Conservation (phyloP, 352 stramenopile genomes). For the Globisporangium emineosum region DNA sequence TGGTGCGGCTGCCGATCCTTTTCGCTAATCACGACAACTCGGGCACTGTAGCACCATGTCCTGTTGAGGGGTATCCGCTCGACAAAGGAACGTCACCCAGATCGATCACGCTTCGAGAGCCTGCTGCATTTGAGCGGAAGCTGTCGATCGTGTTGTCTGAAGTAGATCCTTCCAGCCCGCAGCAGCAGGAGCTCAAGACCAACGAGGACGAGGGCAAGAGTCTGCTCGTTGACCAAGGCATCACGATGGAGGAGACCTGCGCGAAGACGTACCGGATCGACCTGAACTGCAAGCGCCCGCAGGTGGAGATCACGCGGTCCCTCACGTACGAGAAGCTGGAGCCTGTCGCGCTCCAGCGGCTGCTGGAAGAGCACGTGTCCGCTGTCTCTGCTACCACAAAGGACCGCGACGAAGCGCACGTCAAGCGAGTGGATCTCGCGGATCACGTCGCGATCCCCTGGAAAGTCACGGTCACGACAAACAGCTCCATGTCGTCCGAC, state of each 20-base stretch:
- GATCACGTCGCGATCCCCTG: slow-evolving; percentile 33
- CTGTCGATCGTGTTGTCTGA: slow-evolving; percentile 37
- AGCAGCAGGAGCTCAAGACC: slow-evolving; percentile 29
- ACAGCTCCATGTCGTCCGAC: slow-evolving; percentile 45
- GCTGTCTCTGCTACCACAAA: slow-evolving; percentile 23
- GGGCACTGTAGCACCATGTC: slow-evolving; percentile 10
- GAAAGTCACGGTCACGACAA: slow-evolving; percentile 35
- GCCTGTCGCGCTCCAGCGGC: slow-evolving; percentile 8
- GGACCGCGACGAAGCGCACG: slow-evolving; percentile 10
- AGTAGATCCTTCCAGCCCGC: slow-evolving; percentile 24
- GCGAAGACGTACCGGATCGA: slow-evolving; percentile 45
- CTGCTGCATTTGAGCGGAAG: slow-evolving; percentile 27
- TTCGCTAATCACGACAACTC: background rate
- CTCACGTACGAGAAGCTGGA: slow-evolving; percentile 45
- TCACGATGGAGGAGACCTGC: slow-evolving; percentile 43
- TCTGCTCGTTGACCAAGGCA: slow-evolving; percentile 45
- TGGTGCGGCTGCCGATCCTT: slow-evolving; percentile 35
- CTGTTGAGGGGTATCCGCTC: slow-evolving; percentile 32
- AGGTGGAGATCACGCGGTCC: slow-evolving; percentile 32
- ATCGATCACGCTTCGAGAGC: slow-evolving; percentile 34
- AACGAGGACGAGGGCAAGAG: slow-evolving; percentile 43
- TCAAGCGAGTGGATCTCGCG: slow-evolving; percentile 28
- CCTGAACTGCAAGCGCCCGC: slow-evolving; percentile 25
- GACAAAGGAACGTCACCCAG: slow-evolving; percentile 28
- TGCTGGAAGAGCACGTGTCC: slow-evolving; percentile 21